A percentile compares a stretch with the other conserved stretches of the same genome.
phyloP scores from a whole-genome alignment of 305 asterid genomes.

The Vinca major region DNA sequence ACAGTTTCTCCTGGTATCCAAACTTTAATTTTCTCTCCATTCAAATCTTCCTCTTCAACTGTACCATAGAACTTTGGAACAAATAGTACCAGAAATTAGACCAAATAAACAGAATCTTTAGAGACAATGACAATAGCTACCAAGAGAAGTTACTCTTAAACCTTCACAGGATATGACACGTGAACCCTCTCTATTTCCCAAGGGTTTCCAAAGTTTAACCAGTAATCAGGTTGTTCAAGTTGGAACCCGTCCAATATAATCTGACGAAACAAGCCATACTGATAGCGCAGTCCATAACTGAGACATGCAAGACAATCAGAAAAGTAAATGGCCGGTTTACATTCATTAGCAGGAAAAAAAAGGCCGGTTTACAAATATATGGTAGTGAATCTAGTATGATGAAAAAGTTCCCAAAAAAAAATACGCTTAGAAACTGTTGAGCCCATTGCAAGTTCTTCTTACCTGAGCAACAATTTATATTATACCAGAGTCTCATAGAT shows the following conservation, averaged over 20 bases:
- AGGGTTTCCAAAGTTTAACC: conserved; percentile 38
- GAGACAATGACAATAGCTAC: conserved; percentile 14
- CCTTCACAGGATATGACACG: conserved; percentile 38
- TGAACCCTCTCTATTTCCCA: conserved; percentile 43
- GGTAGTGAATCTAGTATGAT: not conserved
- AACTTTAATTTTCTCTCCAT: conserved; percentile 26
- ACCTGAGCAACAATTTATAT: not conserved
- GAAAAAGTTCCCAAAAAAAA: not conserved
- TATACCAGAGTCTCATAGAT: not conserved
- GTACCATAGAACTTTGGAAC: conserved; percentile 31
- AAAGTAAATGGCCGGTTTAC: conserved; percentile 4
- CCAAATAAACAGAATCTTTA: conserved; percentile 8
- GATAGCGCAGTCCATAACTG: conserved; percentile 39
- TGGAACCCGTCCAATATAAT: conserved; percentile 37
- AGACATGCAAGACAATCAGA: conserved; percentile 4
- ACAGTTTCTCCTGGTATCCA: conserved; percentile 38
- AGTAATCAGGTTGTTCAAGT: conserved; percentile 37
- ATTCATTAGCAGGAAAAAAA: not conserved
- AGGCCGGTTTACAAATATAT: not conserved
- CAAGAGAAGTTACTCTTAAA: conserved; percentile 18
- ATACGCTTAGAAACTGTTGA: not conserved
- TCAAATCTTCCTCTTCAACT: conserved; percentile 29
- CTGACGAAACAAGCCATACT: conserved; percentile 38
- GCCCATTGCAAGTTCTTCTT: not conserved
- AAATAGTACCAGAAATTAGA: conserved; percentile 10